Conservation (phyloP, 2,329 filamentous ascomycete genomes). For the Fusarium sp. region DNA sequence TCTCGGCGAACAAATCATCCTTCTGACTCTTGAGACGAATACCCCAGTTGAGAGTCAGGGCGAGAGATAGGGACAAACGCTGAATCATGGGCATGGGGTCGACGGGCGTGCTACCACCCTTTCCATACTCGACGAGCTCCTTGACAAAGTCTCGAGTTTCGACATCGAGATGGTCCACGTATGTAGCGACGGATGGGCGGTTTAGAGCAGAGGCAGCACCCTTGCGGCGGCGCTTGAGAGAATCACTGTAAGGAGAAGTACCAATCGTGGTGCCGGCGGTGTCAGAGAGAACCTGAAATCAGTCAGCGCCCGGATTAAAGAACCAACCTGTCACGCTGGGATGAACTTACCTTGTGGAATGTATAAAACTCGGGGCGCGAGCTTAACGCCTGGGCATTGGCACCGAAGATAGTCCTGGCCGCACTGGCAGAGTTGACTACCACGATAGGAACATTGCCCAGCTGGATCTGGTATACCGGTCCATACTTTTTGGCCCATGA, state of each 20-base stretch:
- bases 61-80: slow-evolving; percentile 72
- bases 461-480: slow-evolving; percentile 69
- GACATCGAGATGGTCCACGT: slow-evolving; percentile 73
- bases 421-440: slow-evolving; percentile 69
- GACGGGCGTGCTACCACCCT: slow-evolving; percentile 66
- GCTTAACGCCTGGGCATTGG: slow-evolving; percentile 67
- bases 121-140: slow-evolving; percentile 72
- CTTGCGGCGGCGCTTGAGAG: slow-evolving; percentile 74
- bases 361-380: slow-evolving; percentile 72
- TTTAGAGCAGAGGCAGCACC: slow-evolving; percentile 76
- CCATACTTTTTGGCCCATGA: slow-evolving; percentile 65
- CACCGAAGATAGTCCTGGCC: slow-evolving; percentile 65
- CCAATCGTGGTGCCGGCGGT: slow-evolving; percentile 78
- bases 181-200: slow-evolving; percentile 74
- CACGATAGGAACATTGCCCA: slow-evolving; percentile 70
- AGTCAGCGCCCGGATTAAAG: neutral
- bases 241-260: slow-evolving; percentile 76
- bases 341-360: slow-evolving; percentile 65
- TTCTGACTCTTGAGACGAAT: slow-evolving; percentile 70
- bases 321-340: too few relatives aligned
- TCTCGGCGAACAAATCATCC: slow-evolving; percentile 73
- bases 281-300: slow-evolving; percentile 69
- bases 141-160: slow-evolving; percentile 75
- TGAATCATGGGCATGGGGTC: slow-evolving; percentile 80
- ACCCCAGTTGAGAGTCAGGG: slow-evolving; percentile 77